A percentile compares a stretch with the other conserved stretches of the same genome.
These are phyloP conservation scores for Candida insectalens DNA, from an alignment of 805 yeast species.

Conservation along the genomic window DNA sequence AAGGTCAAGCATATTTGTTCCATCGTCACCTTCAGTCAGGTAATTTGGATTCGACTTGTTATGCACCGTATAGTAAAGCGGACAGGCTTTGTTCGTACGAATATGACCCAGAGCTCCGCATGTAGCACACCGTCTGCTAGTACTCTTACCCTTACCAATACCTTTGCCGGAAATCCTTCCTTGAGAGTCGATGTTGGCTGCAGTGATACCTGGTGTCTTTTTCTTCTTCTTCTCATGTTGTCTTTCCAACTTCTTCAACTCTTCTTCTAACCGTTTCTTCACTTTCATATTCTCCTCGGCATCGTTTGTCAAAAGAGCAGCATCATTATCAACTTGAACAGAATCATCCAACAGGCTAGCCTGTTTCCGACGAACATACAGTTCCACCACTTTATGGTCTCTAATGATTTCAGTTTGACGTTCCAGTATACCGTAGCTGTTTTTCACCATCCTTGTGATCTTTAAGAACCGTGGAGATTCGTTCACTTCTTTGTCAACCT, in stretches of 20 bases:
- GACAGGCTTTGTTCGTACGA: constrained; percentile 85
- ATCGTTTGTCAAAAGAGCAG: constrained; percentile 69
- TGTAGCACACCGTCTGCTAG: constrained; percentile 79
- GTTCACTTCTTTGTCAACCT: constrained; percentile 22
- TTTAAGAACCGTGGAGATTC: constrained; percentile 30
- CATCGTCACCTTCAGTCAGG: constrained; percentile 23
- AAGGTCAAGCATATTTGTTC: too few species aligned
- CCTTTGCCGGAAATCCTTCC: constrained; percentile 51
- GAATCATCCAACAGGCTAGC: constrained; percentile 23
- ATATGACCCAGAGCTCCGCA: constrained; percentile 96
- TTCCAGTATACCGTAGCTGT: constrained; percentile 78
- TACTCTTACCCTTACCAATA: constrained; percentile 62
- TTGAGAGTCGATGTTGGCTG: constrained; percentile 26
- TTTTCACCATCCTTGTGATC: constrained; percentile 73
- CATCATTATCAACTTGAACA: constrained; percentile 58
- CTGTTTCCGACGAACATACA: constrained; percentile 56
- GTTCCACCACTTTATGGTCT: constrained; percentile 81
- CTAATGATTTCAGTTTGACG: constrained; percentile 67
- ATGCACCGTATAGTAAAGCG: constrained; percentile 53
- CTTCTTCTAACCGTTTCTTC: constrained; percentile 69
- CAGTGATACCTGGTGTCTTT: constrained; percentile 21
- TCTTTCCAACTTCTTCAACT: constrained; percentile 73
- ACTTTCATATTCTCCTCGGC: constrained; percentile 73
- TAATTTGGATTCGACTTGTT: constrained; percentile 27
- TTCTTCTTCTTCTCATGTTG: constrained; percentile 45